Conservation (phyloP, 2,329 filamentous ascomycete species). For the Trichocomaceae sp. region DNA sequence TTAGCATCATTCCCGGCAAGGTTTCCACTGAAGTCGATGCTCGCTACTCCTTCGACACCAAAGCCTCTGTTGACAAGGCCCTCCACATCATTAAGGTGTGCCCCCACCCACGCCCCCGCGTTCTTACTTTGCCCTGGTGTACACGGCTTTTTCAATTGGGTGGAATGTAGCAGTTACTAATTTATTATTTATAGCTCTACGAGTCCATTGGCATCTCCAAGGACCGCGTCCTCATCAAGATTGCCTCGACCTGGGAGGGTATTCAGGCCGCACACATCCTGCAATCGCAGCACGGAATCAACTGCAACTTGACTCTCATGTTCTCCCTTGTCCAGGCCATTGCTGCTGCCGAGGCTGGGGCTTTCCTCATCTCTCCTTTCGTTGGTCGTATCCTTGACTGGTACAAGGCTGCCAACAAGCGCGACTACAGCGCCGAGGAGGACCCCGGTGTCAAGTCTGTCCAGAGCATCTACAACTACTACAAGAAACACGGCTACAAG, state of each 20-base stretch:
- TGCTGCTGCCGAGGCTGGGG: conserved; percentile 86
- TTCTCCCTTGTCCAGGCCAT: conserved; percentile 95
- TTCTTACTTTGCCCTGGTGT: neutral
- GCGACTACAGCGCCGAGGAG: conserved; percentile 81
- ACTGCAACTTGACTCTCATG: conserved; percentile 98
- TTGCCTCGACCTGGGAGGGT: conserved; percentile 98
- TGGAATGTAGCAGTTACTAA: neutral
- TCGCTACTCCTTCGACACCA: conserved; percentile 87
- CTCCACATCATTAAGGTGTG: conserved; percentile 88
- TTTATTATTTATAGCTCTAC: conserved; percentile 64
- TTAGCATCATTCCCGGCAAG: conserved; percentile 94
- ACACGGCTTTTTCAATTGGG: neutral
- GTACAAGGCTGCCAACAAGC: conserved; percentile 95
- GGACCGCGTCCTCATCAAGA: conserved; percentile 95
- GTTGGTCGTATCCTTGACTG: conserved; percentile 98
- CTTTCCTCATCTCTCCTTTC: conserved; percentile 98
- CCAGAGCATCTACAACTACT: conserved; percentile 97
- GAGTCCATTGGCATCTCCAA: conserved; percentile 84
- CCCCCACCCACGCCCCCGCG: too few species aligned
- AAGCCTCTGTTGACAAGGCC: conserved; percentile 90
- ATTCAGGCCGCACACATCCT: conserved; percentile 98
- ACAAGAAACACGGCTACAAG: conserved; percentile 99
- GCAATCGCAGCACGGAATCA: conserved; percentile 90
- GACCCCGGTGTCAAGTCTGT: conserved; percentile 96
- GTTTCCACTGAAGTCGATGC: conserved; percentile 99